Base-by-base conservation (phyloP, 2,329 filamentous ascomycete species). In the Neofusicoccum sp. region DNA sequence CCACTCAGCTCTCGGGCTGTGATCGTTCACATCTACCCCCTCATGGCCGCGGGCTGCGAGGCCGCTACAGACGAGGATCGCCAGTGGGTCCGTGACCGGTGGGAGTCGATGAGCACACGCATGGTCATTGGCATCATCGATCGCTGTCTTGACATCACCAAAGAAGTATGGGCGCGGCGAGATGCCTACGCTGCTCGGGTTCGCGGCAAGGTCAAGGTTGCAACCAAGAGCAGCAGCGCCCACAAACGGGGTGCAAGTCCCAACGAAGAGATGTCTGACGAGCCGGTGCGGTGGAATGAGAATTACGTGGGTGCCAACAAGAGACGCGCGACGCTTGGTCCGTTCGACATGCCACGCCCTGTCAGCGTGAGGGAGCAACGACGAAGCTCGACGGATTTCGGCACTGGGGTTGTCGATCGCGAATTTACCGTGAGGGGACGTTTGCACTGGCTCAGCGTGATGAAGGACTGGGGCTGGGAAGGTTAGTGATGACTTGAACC, bases 391-490 rank as follows among this genome's bases (percentile, higher is more conserved):
- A 53, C 58, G 4, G 65, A 68, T 16, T 34, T 61, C 5, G 61
- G 63, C 24, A 68, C 66, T 7, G 73, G 75, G 62, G 75, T 78
- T 43, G 77, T 85, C 63, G 83, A 87, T 62, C 77, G 77, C 58
- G 84, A 87, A 54, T 82, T 84, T 67, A 88, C 86, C 3, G 85
- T 89, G n/a, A 80, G 84, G 64, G 87, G 87, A 3, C 78, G 78
- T 47, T 73, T 88, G 67, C 87, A 90, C 72, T 90, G 87, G 87
- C 77, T 88, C 7, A 84, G 86, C 38, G 86, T 90, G 43, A 89
- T 89, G 51, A 83, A 82, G 63, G 86, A 89, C 65, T 88, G 85
- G 85, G 77, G 80, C n/a, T 90, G 87, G 86, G 86, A 89, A 80
- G 82, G 86, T 88, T 76, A 76, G 81, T 76, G 14, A 28, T 30